A percentile compares a stretch with the other conserved stretches of the same genome.
Evolutionary conservation across 2,329 filamentous ascomycete species (phyloP).

Genomic region (Verticillium isaacii): DNA sequence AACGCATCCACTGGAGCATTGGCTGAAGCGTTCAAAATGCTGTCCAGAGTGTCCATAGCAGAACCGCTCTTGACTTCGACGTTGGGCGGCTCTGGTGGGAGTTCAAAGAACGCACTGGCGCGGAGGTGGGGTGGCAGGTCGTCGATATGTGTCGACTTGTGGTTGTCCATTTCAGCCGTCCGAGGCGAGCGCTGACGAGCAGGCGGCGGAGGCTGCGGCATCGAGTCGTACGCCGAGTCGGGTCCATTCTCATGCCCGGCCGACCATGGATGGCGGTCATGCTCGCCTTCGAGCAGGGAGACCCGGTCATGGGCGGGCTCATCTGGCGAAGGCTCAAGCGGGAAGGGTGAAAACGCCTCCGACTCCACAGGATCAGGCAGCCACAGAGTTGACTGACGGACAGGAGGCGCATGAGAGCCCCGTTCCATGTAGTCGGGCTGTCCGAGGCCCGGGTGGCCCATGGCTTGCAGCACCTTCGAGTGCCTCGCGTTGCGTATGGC

Average conservation of each 20-base stretch:
- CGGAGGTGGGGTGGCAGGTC: constrained; percentile 75
- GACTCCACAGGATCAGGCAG: constrained; percentile 40
- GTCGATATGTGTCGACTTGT: constrained; percentile 20
- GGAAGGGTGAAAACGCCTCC: constrained; percentile 23
- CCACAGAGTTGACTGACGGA: constrained; percentile 34
- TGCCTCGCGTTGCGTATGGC: constrained; percentile 64
- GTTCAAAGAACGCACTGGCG: constrained; percentile 87
- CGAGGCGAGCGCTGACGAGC: constrained; percentile 23
- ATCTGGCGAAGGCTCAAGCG: constrained; percentile 5
- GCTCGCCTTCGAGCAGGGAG: not conserved
- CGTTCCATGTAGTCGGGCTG: constrained; percentile 19
- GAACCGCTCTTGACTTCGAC: constrained; percentile 69
- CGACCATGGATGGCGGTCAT: not conserved
- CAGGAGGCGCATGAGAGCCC: constrained; percentile 10
- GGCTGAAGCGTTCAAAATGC: constrained; percentile 85
- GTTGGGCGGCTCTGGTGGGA: constrained; percentile 48
- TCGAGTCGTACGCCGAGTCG: not conserved
- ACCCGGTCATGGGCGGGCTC: constrained; percentile 10
- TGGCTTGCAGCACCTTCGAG: constrained; percentile 65
- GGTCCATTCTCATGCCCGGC: not conserved
- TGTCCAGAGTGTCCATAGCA: constrained; percentile 83
- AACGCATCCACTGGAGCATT: constrained; percentile 86
- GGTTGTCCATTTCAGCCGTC: constrained; percentile 21
- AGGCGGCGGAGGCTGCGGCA: constrained; percentile 7
- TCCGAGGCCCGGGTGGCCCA: constrained; percentile 26